These are phyloP conservation scores for Apiospora kogelbergensis DNA, from an alignment of 2,329 filamentous ascomycete species.

Conservation along the genomic window DNA sequence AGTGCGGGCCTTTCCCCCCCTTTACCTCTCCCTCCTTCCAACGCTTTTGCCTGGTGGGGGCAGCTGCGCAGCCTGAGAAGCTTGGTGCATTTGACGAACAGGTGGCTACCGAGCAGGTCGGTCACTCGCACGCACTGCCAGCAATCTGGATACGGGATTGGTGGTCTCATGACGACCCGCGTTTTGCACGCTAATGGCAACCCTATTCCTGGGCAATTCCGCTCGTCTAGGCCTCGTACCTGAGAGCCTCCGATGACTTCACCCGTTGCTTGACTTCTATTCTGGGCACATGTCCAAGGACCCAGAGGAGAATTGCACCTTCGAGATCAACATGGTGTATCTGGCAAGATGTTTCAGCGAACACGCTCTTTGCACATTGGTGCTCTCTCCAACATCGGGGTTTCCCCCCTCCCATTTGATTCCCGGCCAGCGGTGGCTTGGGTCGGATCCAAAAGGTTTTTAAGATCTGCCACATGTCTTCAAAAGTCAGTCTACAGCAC, in stretches of 20 bases:
- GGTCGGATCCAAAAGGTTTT: background rate
- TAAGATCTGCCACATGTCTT: background rate
- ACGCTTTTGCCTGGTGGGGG: background rate
- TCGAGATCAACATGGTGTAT: background rate
- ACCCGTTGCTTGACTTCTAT: background rate
- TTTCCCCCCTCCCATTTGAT: background rate
- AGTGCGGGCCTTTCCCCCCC: background rate
- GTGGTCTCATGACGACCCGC: constrained; percentile 10
- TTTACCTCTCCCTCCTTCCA: background rate
- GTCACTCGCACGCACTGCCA: background rate
- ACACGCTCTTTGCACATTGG: background rate
- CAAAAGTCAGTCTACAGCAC: background rate
- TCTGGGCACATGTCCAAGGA: background rate
- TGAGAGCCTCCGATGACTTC: constrained; percentile 7
- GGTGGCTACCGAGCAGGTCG: background rate
- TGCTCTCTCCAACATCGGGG: too few relatives aligned
- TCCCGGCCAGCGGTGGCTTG: background rate
- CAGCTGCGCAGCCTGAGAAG: constrained; percentile 1
- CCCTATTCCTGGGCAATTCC: constrained; percentile 2
- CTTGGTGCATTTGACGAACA: constrained; percentile 1
- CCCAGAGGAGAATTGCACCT: background rate
- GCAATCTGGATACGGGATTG: constrained; percentile 8
- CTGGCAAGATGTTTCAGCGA: background rate
- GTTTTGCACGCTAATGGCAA: background rate
- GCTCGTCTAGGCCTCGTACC: background rate